phyloP scores from a whole-genome alignment of 2,329 filamentous ascomycete genomes.

The Calonectria montana region DNA sequence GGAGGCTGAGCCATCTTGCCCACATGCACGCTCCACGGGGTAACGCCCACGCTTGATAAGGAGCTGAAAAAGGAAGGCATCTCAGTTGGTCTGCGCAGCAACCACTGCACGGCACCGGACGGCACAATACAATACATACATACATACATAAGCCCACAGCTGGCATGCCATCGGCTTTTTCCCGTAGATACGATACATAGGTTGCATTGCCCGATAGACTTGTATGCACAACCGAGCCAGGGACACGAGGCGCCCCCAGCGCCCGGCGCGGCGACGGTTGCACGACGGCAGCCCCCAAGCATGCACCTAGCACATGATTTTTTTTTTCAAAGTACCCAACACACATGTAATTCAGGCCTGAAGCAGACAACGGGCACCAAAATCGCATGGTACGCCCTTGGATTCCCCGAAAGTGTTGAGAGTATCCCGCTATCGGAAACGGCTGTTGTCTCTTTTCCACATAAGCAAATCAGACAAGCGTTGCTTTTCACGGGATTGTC shows the following conservation, averaged over 20 bases:
- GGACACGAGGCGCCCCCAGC: constrained; percentile 20
- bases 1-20: constrained; percentile 2
- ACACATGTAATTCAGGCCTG: background rate
- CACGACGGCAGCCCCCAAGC: background rate
- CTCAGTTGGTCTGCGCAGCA: background rate
- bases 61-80: background rate
- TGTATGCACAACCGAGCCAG: constrained; percentile 20
- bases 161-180: background rate
- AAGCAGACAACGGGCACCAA: background rate
- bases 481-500: constrained; percentile 5
- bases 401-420: background rate
- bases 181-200: constrained; percentile 2
- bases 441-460: background rate
- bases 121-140: background rate
- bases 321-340: constrained; percentile 1
- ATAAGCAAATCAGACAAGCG: background rate
- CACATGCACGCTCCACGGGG: background rate
- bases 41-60: background rate
- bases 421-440: background rate
- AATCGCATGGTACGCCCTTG: background rate
- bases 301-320: background rate
- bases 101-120: background rate
- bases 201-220: constrained; percentile 16
- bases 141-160: background rate
- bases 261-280: constrained; percentile 8